phyloP scores from a whole-genome alignment of 768 basidiomycete genomes.

The Lactarius hatsudake region DNA sequence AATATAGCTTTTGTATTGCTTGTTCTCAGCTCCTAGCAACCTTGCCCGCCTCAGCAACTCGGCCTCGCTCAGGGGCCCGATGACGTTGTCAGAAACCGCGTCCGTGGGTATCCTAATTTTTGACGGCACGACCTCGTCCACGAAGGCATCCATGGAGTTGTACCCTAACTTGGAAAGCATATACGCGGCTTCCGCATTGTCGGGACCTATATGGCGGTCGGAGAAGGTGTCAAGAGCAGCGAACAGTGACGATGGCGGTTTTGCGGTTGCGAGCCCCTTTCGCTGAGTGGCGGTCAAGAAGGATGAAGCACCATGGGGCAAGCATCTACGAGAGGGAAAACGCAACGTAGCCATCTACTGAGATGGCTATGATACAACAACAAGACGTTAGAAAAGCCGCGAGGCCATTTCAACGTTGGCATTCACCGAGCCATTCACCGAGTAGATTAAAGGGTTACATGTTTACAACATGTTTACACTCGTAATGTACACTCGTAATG shows the following conservation, averaged over 20 bases:
- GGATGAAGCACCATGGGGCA: slow-evolving; percentile 11
- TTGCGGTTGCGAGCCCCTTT: slow-evolving; percentile 59
- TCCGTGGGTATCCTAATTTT: slow-evolving; percentile 69
- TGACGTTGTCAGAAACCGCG: slow-evolving; percentile 61
- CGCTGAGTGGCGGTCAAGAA: slow-evolving; percentile 26
- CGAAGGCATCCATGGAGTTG: slow-evolving; percentile 83
- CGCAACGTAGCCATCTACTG: slow-evolving; percentile 23
- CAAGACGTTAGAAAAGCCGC: slow-evolving; percentile 8
- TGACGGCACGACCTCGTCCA: slow-evolving; percentile 76
- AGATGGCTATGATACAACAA: not conserved
- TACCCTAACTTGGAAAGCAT: slow-evolving; percentile 89
- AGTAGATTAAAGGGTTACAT: slow-evolving; percentile 36
- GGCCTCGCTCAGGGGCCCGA: slow-evolving; percentile 79
- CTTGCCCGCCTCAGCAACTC: slow-evolving; percentile 76
- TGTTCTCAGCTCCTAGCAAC: slow-evolving; percentile 74
- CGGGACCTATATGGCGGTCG: slow-evolving; percentile 91
- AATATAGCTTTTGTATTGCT: slow-evolving; percentile 87
- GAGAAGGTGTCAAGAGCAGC: slow-evolving; percentile 86
- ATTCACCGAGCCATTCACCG: slow-evolving; percentile 59
- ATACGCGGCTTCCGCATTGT: slow-evolving; percentile 67
- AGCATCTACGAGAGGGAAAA: slow-evolving; percentile 24
- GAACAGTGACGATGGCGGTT: slow-evolving; percentile 63
- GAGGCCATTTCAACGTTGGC: slow-evolving; percentile 15
- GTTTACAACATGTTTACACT: too few species aligned
- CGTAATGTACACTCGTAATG: slow-evolving; percentile 1